Evolutionary conservation across 352 stramenopile genomes (phyloP), one percentile per base, ranked within the genome.

Genomic region (Plasmopara muralis): DNA sequence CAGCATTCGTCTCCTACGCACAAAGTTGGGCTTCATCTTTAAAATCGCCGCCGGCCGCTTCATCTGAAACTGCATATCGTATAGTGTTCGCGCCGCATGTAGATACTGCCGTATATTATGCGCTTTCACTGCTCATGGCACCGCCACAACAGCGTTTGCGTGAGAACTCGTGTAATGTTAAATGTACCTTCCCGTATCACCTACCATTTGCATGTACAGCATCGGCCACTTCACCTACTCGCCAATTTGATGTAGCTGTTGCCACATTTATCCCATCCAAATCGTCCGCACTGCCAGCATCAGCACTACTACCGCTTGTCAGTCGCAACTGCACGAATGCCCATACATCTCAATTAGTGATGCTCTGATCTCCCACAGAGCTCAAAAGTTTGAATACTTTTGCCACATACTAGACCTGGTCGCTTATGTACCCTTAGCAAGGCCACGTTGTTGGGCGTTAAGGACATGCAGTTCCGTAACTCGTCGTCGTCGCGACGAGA

Each of bases 31-130:
- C 43, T 87, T 89, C 61, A 83, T 87, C 59, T 85, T 82, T 33
- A 89, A 55, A 34, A 90, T 85, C 10, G 77, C 80, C 14, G 71
- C 74, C 1, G 77, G 80, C 15, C 80, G 62, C 59, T 86, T 90
- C 62, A 83, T 72, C 53, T 87, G 74, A 43, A 72, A 85, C 43
- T 90, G 80, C 42, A 86, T 67, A 33, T 90, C 74, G 42, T 89
- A 93, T 20, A 93, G 47, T 15, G 72, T 67, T 9, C 83, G 65
- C 7, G 75, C 71, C 3, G 76, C 77, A 38, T 70, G 62, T 7
- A 93, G 54, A 56, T 87, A 93, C 6, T 67, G 67, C 8, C 68
- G 68, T 10, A 79, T 61, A 9, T 74, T 78, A 14, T 62, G 71
- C 25, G 86, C 53, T 45, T 89, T 85, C 1, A 66, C 83, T 93